Evolutionary conservation across 495 filamentous ascomycete species (phyloP).

Genomic region (Penicillium macrosclerotiorum): DNA sequence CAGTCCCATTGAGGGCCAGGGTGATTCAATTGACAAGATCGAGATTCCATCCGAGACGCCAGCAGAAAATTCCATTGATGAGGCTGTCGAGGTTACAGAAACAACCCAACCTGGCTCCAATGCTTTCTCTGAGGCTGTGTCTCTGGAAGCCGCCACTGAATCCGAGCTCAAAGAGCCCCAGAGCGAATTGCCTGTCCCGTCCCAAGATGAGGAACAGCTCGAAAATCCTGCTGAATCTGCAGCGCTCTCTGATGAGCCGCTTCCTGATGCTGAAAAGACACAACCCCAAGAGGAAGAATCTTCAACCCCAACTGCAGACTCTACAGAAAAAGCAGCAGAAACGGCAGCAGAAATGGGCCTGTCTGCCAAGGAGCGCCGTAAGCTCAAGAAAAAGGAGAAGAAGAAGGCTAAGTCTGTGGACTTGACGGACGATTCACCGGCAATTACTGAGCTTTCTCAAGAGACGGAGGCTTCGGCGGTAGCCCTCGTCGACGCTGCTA

Average conservation of each 20-base stretch:
- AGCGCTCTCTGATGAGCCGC: slow-evolving; percentile 2
- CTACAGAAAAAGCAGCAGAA: slow-evolving; percentile 12
- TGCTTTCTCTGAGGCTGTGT: background rate
- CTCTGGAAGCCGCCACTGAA: background rate
- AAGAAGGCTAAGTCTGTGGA: slow-evolving; percentile 41
- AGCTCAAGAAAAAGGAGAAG: slow-evolving; percentile 42
- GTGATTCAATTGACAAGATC: too few relatives aligned
- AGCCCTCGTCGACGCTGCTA: background rate
- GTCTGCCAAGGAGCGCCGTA: slow-evolving; percentile 26
- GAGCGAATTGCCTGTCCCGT: background rate
- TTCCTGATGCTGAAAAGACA: too few relatives aligned
- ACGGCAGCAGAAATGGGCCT: slow-evolving; percentile 13
- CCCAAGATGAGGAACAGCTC: slow-evolving; percentile 4
- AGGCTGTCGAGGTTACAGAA: too few relatives aligned
- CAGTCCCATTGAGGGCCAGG: too few relatives aligned
- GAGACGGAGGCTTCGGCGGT: slow-evolving; percentile 4
- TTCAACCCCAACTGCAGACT: slow-evolving; percentile 5
- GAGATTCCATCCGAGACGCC: background rate
- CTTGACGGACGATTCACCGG: slow-evolving; percentile 16
- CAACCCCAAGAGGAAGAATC: too few relatives aligned
- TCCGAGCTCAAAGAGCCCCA: background rate
- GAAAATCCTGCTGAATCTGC: background rate
- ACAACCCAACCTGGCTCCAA: too few relatives aligned
- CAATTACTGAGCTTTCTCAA: slow-evolving; percentile 4
- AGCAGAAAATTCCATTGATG: too few relatives aligned